A percentile compares a stretch with the other conserved stretches of the same genome.
Conservation (phyloP, 306 rosid species). For the Calophaca sinica region DNA sequence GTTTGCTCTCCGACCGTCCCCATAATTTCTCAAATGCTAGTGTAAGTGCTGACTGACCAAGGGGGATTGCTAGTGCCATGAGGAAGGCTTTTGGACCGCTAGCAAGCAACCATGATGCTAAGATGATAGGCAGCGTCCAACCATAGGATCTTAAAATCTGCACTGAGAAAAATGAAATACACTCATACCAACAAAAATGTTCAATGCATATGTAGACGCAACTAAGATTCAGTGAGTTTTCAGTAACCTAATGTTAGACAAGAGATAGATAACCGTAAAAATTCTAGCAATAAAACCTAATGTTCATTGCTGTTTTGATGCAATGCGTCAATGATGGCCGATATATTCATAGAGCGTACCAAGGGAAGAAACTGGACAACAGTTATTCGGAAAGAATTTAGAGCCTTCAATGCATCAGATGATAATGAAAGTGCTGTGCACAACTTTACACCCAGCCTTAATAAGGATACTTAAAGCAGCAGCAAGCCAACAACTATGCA, state of each 20-base stretch:
- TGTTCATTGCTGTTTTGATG: constrained; percentile 21
- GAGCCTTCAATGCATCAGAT: constrained; percentile 22
- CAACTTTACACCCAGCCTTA: constrained; percentile 8
- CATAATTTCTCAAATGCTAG: constrained; percentile 80
- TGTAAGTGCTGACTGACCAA: constrained; percentile 78
- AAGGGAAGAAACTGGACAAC: neutral
- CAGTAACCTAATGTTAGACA: neutral
- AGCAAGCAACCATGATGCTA: constrained; percentile 63
- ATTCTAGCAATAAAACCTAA: neutral
- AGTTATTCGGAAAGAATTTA: neutral
- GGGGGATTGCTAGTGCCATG: constrained; percentile 91
- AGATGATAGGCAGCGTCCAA: constrained; percentile 77
- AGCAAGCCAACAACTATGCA: neutral
- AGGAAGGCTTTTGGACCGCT: constrained; percentile 90
- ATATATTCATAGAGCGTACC: constrained; percentile 15
- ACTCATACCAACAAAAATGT: constrained; percentile 27
- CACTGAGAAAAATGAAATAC: constrained; percentile 48
- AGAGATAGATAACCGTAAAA: neutral
- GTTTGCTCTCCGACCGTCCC: constrained; percentile 61
- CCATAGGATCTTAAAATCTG: constrained; percentile 91
- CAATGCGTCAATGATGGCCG: neutral
- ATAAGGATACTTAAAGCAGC: constrained; percentile 3
- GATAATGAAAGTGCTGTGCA: neutral
- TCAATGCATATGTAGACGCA: neutral
- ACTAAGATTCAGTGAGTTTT: neutral